Evolutionary conservation across 2,329 filamentous ascomycete species (phyloP), one percentile per base, ranked within the genome.

Genomic region (Xylaria multiplex): DNA sequence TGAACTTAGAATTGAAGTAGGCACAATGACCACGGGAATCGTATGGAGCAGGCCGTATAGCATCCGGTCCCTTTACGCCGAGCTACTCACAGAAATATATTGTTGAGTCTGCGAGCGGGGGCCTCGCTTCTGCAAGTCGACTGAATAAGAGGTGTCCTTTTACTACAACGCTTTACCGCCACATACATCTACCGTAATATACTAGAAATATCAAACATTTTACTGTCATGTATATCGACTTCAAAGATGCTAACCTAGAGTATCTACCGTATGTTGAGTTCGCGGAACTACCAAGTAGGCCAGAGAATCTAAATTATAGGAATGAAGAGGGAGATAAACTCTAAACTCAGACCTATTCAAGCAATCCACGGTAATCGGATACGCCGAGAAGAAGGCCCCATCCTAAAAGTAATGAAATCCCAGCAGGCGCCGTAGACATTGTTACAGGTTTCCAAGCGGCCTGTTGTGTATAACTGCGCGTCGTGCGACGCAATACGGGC

Each of bases 1-100:
- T 78, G 35, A 55, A 70, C 8, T 16, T 64, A 43, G 40, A 65
- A 40, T 24, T 65, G 43, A 54, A 58, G 32, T 65, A 62, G 53
- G 27, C 37, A 43, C 6, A 8, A 32, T 8, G 13, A 4, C 6
- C 11, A 37, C n/a, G 24, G 50, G 27, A 35, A 32, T 30, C 35
- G 27, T 11, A 32, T 16, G 2, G 2, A 19, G 30, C 32, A 37
- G 32, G 13, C 48, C 19, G 27, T 50, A 30, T 8, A 19, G 30
- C 49, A 37, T 19, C 9, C 30, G 16, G 16, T 53, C n/a, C 7
- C 35, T 35, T 22, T 9, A n/a, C 2, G 11, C 11, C 9, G 48
- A 19, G 13, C n/a, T 35, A 19, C 27, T 8, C 19, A 6, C 8
- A 7, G 32, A 22, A 27, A 48, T 48, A 2, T 22, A 11, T 48